Evolutionary conservation across 129 eudicot genomes (phyloP), one percentile per base, ranked within the genome.

Genomic region (Lonicera japonica): DNA sequence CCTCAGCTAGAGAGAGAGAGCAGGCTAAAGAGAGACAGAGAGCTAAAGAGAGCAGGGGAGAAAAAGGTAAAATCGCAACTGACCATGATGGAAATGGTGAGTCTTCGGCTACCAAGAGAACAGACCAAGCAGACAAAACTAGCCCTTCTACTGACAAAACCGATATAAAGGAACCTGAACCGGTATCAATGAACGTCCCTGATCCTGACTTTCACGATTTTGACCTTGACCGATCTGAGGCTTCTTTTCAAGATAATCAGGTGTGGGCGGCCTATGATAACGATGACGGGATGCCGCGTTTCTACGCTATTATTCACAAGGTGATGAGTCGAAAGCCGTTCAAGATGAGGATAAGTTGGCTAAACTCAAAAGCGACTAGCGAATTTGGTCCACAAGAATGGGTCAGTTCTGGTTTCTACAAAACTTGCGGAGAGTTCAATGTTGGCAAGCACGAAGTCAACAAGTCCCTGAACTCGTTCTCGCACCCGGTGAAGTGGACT

Each of bases 251-350:
- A 58, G 96, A 87, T 34, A 82, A 82, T 34, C 88, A 92, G 65
- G 94, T 87, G 34, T 92, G 98, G 98, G 75, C 96, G 29, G 83
- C 84, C 61, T 92, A 92, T 67, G 98, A 92, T 41, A 82, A 78
- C 59, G 85, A 84, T 70, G 98, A 87, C 58, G 96, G 98, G 55
- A 92, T 92, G 98, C 96, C 98, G 0, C 96, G 95, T 18, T 85
- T 84, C 79, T 92, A 92, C 61, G 98, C 96, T 0, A 11, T 84
- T 29, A 56, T 92, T 40, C 86, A 80, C 61, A 83, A 85, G 67
- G 96, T 92, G 9, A 13, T 84, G 34, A 84, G 90, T 5, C 64
- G 76, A 73, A 65, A 73, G 21, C 98, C 98, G 14, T 80, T 92
- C 38, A 87, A 78, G 83, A 63, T 87, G 83, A 80, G 65, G 64